Evolutionary conservation across 805 yeast genomes (phyloP), one percentile per base, ranked within the genome.

Genomic region (Hermanozyma aechmeae): DNA sequence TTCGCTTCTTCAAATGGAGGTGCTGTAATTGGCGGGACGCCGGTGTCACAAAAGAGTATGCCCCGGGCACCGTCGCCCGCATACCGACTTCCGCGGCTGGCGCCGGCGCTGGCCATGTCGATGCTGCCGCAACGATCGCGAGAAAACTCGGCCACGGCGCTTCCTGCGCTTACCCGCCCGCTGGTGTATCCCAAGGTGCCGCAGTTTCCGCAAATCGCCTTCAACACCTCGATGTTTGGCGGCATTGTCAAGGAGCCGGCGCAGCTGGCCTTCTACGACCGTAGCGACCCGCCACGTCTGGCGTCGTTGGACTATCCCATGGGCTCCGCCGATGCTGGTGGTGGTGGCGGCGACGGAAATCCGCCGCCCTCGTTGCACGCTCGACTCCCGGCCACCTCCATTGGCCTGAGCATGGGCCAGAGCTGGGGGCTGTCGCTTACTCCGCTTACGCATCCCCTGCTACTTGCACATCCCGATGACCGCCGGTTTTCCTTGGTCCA

Each of bases 201-300:
- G 10, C 42, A 38, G 27, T 45, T 49, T 29, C 58, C 62, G 5
- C 51, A 47, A 29, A 56, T 62, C 16, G 48, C 65, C 9, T 62
- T 62, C 46, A 62, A 62, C 30, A 61, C 68, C 3, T 51, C 61
- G 4, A 61, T 62, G 54, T 62, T 62, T 36, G 49, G 48, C 29
- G 12, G 15, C 14, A 12, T n/a, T n/a, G n/a, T n/a, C 25, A 10
- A 11, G 24, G 16, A 3, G 25, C 25, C 16, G 25, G 22, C 29
- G n/a, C 12, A 12, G 23, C 29, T 15, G 18, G 16, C 17, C 17
- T 16, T 10, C 15, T n/a, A 23, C 26, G 2, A 12, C 23, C 20
- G 12, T 26, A n/a, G 12, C n/a, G 18, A 14, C 27, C 21, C 19
- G 23, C 12, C 26, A 7, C 26, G 28, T 15, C 23, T 20, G 26